Evolutionary conservation across 1,139 yeast genomes (phyloP), one percentile per base, ranked within the genome.

Genomic region (Suzukiozyma palmioleophila): DNA sequence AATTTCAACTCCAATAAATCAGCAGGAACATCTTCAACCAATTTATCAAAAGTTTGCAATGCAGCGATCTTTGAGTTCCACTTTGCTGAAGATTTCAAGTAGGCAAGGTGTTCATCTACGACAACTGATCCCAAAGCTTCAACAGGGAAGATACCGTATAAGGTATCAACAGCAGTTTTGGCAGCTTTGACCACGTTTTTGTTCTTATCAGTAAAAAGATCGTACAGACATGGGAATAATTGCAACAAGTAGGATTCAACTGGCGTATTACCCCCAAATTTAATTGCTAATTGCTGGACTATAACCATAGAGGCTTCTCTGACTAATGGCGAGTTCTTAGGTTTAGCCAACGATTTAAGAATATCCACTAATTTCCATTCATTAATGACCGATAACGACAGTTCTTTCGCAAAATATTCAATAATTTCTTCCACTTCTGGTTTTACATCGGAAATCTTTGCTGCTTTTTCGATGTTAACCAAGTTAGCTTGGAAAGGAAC

Each of bases 31-130:
- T 85, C 89, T 43, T 79, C 87, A 43, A 86, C 73, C 41, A 90
- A 73, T 56, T 74, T 81, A 56, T 88, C 95, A 40, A 89, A 66
- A 5, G 81, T 57, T 47, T 76, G 78, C 54, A 92, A 73, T 41
- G 94, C 94, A 13, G 85, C 95, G 39, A 87, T 56, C 63, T 92
- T 90, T 37, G 89, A 76, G 62, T 87, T 94, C 96, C 97, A 90
- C 64, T 90, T 92, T 40, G 96, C 95, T 38, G 96, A 81, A 1
- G 90, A 80, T 44, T 74, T 71, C 52, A 92, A 73, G 57, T 85
- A 89, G 12, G 56, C 59, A 48, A 86, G 63, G 24, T 87, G 59
- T 41, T 68, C 75, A 42, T 84, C 79, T 36, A 92, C 59, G 26
- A 90, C 73, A 10, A 77, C 75, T 8, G 92, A 71, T 1, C 88